A percentile compares a stretch with the other conserved stretches of the same genome.
phyloP scores from a whole-genome alignment of 176 grass and related monocot genomes.

The Phragmites australis region DNA sequence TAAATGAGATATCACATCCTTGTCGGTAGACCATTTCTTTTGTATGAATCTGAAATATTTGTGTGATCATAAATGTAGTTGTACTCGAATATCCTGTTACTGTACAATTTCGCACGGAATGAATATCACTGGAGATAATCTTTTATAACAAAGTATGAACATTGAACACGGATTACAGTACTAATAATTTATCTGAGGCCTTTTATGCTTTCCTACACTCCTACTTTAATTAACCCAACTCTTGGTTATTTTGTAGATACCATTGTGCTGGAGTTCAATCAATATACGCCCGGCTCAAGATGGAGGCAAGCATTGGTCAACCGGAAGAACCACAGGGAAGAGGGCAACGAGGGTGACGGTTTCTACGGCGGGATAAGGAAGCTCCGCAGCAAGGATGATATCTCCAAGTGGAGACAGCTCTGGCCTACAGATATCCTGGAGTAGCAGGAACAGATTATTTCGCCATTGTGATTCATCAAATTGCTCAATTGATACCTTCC shows the following conservation, averaged over 20 bases:
- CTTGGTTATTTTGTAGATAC: conserved; percentile 47
- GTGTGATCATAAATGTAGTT: not conserved
- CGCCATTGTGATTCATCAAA: not conserved
- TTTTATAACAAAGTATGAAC: not conserved
- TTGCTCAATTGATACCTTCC: conserved; percentile 22
- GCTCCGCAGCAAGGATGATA: conserved; percentile 67
- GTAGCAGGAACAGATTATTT: conserved; percentile 18
- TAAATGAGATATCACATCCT: not conserved
- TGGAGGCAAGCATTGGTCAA: conserved; percentile 73
- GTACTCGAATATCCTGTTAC: not conserved
- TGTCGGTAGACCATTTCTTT: not conserved
- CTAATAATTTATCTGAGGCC: not conserved
- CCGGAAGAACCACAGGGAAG: conserved; percentile 74
- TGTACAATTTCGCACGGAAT: not conserved
- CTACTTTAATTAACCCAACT: not conserved
- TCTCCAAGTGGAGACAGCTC: conserved; percentile 74
- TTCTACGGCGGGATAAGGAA: conserved; percentile 93
- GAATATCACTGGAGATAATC: not conserved
- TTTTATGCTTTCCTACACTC: not conserved
- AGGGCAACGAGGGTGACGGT: conserved; percentile 81
- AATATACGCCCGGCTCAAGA: conserved; percentile 87
- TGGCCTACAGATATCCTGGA: conserved; percentile 88
- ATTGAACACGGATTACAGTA: not conserved
- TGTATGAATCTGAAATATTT: conserved; percentile 10
- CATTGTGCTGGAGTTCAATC: conserved; percentile 81